phyloP scores from a whole-genome alignment of 2,329 filamentous ascomycete species.

The Exophiala aquamarina region DNA sequence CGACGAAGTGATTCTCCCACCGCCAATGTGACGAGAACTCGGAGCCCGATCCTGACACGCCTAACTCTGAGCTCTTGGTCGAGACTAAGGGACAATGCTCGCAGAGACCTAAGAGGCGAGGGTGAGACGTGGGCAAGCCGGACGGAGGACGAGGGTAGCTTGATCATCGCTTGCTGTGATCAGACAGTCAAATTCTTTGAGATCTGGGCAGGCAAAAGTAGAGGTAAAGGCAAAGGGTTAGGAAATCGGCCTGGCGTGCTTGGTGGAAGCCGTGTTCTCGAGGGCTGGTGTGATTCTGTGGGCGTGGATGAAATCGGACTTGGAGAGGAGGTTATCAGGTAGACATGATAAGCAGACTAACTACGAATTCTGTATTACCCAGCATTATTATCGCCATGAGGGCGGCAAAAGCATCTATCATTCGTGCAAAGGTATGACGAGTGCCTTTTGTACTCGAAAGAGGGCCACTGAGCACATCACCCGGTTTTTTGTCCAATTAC shows the following conservation, averaged over 20 bases:
- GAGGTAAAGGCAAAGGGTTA: slow-evolving; percentile 47
- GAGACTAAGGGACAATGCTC: slow-evolving; percentile 7
- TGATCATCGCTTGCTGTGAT: slow-evolving; percentile 90
- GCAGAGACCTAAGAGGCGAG: slow-evolving; percentile 37
- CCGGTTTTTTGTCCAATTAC: no score
- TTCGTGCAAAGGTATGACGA: no score
- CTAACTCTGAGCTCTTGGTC: background rate
- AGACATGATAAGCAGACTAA: slow-evolving; percentile 36
- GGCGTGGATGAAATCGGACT: slow-evolving; percentile 58
- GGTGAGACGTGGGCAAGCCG: slow-evolving; percentile 57
- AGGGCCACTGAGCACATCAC: no score
- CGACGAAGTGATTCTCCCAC: slow-evolving; percentile 13
- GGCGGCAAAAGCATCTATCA: no score
- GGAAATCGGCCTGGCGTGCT: slow-evolving; percentile 56
- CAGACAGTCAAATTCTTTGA: slow-evolving; percentile 94
- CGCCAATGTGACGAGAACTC: slow-evolving; percentile 3
- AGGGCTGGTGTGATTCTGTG: slow-evolving; percentile 71
- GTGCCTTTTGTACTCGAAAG: no score
- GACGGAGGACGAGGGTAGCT: slow-evolving; percentile 71
- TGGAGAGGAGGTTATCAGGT: slow-evolving; percentile 64
- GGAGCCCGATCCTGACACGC: background rate
- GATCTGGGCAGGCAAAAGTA: slow-evolving; percentile 73
- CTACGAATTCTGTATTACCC: no score
- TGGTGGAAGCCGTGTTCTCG: slow-evolving; percentile 81
- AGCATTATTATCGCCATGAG: background rate